These are phyloP conservation scores for Podospora sp. DNA, from an alignment of 495 filamentous ascomycete species.

Conservation along the genomic window DNA sequence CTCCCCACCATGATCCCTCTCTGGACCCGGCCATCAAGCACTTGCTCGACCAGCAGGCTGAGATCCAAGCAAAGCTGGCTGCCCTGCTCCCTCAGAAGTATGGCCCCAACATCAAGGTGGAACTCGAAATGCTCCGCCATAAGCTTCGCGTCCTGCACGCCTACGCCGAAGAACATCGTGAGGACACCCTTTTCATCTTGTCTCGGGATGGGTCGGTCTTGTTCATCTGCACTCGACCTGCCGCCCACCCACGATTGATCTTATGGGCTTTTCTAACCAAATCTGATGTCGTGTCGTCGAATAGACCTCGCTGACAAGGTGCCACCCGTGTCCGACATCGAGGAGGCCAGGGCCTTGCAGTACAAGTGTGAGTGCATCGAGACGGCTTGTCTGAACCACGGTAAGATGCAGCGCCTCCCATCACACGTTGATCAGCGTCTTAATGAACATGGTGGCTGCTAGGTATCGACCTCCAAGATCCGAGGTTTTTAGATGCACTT, in stretches of 20 bases:
- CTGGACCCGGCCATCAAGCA: conserved; percentile 50
- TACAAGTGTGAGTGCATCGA: conserved; percentile 56
- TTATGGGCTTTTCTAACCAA: conserved; percentile 10
- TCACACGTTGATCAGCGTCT: neutral
- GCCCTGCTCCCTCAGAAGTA: conserved; percentile 48
- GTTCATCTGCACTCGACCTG: neutral
- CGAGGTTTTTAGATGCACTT: conserved; percentile 45
- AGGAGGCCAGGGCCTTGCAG: conserved; percentile 52
- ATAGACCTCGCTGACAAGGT: conserved; percentile 48
- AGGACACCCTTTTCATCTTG: conserved; percentile 28
- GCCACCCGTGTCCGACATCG: conserved; percentile 49
- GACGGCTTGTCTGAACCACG: conserved; percentile 49
- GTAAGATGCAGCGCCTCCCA: conserved; percentile 37
- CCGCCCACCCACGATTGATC: neutral
- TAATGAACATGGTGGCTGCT: conserved; percentile 20
- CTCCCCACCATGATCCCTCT: conserved; percentile 39
- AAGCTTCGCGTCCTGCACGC: conserved; percentile 48
- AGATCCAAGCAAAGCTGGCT: conserved; percentile 52
- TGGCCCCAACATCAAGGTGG: conserved; percentile 46
- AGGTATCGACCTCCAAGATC: conserved; percentile 51
- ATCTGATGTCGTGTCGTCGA: conserved; percentile 36
- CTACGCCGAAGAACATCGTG: conserved; percentile 49
- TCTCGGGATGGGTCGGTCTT: neutral
- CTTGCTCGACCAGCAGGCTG: conserved; percentile 52
- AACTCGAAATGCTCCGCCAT: conserved; percentile 52